Base-by-base conservation (phyloP, 225 moss, liverwort and hornwort genomes). In the Neckera pumila region DNA sequence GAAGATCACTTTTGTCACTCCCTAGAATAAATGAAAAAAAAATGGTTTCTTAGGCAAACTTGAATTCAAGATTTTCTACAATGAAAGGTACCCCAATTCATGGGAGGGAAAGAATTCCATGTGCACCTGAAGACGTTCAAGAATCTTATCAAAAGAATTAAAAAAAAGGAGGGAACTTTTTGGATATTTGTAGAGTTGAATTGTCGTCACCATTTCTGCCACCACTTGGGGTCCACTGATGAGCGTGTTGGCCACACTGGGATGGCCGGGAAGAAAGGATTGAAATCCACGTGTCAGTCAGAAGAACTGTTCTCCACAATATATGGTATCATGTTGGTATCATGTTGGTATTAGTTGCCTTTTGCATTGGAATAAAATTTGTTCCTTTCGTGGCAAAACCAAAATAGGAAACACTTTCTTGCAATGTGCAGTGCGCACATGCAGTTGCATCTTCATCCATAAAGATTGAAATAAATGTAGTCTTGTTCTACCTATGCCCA, bases 351-450 rank as follows among this genome's bases (percentile, higher is more conserved):
- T n/a, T n/a, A n/a, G 14, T 8, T 76, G 14, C 2, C 1, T 34
- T 54, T 14, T 14, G 2, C 13, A 26, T 26, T 25, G 14, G 0
- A 56, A 23, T 36, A 9, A 53, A 34, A 28, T 51, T 20, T 34
- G 1, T 14, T 34, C 2, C 0, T 76, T 34, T 51, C 12, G 8
- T 8, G 1, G 1, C 2, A 3, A 18, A 45, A 33, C 2, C 1
- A 9, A 53, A 34, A 7, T 3, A 75, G 0, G 2, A 74, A 1
- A 33, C 33, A 21, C 5, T 2, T 33, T 33, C 3, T 51, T 14
- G 0, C 8, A 8, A 22, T 53, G 34, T 0, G 0, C 0, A 0
- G 0, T 49, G 20, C 2, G 22, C 51, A 21, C 1, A 13, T 51
- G 1, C 0, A 13, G 1, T 11, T 53, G 7, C 9, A 22, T 23